Evolutionary conservation across 495 filamentous ascomycete species (phyloP), one percentile per base, ranked within the genome.

Genomic region (Trichoderma asperelloides): DNA sequence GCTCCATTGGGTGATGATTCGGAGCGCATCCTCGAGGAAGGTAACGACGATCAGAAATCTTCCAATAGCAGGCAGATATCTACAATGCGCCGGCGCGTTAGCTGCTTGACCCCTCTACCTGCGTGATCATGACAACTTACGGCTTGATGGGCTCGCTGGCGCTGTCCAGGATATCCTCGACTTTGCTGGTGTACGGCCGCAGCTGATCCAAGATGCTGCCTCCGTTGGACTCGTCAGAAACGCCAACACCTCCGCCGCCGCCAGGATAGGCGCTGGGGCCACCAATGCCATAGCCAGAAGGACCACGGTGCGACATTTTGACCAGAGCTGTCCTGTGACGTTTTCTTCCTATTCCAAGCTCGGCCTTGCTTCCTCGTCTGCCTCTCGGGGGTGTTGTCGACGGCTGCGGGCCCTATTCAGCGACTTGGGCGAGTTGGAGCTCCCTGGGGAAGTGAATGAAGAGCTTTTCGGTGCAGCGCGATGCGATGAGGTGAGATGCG

Each of bases 31-130:
- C 79, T 98, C 95, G 68, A 98, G 84, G 82, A 98, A 98, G 69
- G 95, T 98, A 67, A 97, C 95, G 37, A 98, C 95, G 71, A 98
- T 98, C 71, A 98, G 81, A 79, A 98, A 98, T 57, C 95, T 91
- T 47, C 95, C 95, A 78, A 98, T 93, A 67, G 91, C 92, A 39
- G 95, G 95, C 21, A 98, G 84, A 73, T 96, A 97, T 70, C 94
- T 98, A 27, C 65, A 73, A 49, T 66, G 72, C 69, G 66, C 47
- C 40, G 25, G 2, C 27, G 13, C 23, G 27, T 60, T 30, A 60
- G 55, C 25, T 30, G 23, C 55, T 9, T 7, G 2, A 16, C 25
- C 45, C 16, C 47, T 33, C 2, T 2, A 25, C 11, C 15, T 13
- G 30, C 39, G 2, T 45, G 28, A 51, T 47, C 37, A n/a, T 21